Evolutionary conservation across 148 eudicot species (phyloP), one percentile per base, ranked within the genome.

Genomic region (Euryodendron excelsum): DNA sequence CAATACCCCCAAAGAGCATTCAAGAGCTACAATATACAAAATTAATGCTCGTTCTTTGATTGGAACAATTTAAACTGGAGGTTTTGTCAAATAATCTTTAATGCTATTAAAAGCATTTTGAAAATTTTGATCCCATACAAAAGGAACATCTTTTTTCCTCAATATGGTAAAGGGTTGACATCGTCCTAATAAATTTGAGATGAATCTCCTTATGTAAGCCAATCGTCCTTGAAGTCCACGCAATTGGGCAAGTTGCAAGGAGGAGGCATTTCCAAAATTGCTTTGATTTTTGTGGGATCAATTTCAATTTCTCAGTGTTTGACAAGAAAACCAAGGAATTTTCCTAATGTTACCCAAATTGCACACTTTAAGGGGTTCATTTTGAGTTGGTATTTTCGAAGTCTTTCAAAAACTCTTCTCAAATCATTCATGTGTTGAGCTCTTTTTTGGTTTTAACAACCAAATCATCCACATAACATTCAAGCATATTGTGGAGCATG

Each of bases 201-300:
- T 36, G 30, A 69, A 69, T 52, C 73, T 41, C 20, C 73, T 39
- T 21, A 69, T 69, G 27, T 36, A 69, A 5, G 53, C 73, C 53
- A 69, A 39, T n/a, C 55, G 9, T 21, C 52, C 73, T 69, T 69
- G 73, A 18, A 44, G 55, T 12, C 73, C 55, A 0, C 34, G 5
- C 0, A 60, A 12, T 44, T n/a, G 18, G 1, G 52, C 5, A 44
- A 17, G 23, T 69, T 69, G 11, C 21, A 15, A 21, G 73, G 48
- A n/a, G 48, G 73, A 2, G 73, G 55, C 73, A 69, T 69, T 20
- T 69, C 52, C 20, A 3, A 11, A 31, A 69, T 69, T 13, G 65
- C 65, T 61, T 67, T 41, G 17, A 36, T 67, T 41, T 67, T 67
- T 18, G 47, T 34, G 14, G 44, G 50, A 36, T 69, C 73, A 21